These are phyloP conservation scores for Umbelopsis isabellina DNA, from an alignment of 192 early-diverging fungal species.

Conservation along the genomic window DNA sequence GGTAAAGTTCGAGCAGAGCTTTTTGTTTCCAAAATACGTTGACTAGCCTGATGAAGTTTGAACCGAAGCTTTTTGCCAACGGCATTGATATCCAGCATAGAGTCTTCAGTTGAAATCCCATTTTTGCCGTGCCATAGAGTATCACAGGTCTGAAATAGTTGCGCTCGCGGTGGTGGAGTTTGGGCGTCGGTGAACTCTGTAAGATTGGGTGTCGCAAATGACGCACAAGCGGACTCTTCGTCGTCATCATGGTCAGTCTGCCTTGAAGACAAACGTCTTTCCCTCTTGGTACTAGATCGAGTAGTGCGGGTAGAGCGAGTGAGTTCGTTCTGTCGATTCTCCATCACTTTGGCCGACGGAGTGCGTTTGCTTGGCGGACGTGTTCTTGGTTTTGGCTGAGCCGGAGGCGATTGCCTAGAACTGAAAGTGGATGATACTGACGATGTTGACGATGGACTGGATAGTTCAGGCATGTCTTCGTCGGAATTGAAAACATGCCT, in stretches of 20 bases:
- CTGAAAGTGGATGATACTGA: constrained; percentile 16
- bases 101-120: background rate
- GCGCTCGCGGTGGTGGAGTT: constrained; percentile 9
- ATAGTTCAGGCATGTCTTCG: constrained; percentile 19
- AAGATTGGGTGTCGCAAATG: constrained; percentile 19
- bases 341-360: constrained; percentile 8
- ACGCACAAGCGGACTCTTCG: constrained; percentile 7
- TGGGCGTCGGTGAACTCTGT: constrained; percentile 18
- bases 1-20: constrained; percentile 17
- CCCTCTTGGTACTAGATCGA: constrained; percentile 8
- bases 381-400: constrained; percentile 18
- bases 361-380: constrained; percentile 14
- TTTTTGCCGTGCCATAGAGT: constrained; percentile 12
- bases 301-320: background rate
- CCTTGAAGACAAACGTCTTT: background rate
- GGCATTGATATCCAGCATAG: background rate
- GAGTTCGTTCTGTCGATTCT: constrained; percentile 15
- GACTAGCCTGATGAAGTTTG: constrained; percentile 2
- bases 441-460: constrained; percentile 19
- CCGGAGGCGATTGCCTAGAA: constrained; percentile 19
- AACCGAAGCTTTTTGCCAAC: background rate
- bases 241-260: background rate
- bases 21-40: constrained; percentile 13
- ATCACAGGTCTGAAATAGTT: constrained; percentile 20
- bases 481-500: constrained; percentile 12